A percentile compares a stretch with the other conserved stretches of the same genome.
Conservation (phyloP, 2,329 filamentous ascomycete species). For the Aspergillus aculeatinus region DNA sequence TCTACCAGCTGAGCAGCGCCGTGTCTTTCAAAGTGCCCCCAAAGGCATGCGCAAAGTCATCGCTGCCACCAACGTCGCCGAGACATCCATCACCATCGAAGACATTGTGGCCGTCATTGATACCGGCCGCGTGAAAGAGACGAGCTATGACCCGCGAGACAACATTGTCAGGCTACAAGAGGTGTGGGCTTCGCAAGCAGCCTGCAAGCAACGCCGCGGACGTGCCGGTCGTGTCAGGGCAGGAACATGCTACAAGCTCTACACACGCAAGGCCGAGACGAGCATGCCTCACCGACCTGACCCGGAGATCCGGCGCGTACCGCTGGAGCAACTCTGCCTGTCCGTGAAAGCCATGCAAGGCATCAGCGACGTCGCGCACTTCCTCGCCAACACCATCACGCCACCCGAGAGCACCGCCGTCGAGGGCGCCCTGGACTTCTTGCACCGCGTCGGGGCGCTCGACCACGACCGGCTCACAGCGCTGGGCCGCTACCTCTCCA, state of each 20-base stretch:
- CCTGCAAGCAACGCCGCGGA: constrained; percentile 90
- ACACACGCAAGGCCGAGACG: constrained; percentile 77
- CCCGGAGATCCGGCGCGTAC: constrained; percentile 89
- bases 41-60: constrained; percentile 85
- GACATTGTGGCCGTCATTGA: constrained; percentile 96
- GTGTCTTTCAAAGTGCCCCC: constrained; percentile 77
- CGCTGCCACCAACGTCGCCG: constrained; percentile 92
- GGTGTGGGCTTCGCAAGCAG: constrained; percentile 90
- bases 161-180: constrained; percentile 95
- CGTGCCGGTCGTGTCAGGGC: constrained; percentile 90
- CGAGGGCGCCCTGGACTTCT: constrained; percentile 74
- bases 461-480: constrained; percentile 85
- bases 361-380: constrained; percentile 73
- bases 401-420: constrained; percentile 84
- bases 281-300: constrained; percentile 87
- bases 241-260: constrained; percentile 93
- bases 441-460: constrained; percentile 83
- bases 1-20: constrained; percentile 80
- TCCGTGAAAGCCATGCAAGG: constrained; percentile 90
- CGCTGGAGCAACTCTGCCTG: constrained; percentile 88
- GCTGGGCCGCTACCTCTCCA: constrained; percentile 86
- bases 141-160: constrained; percentile 83
- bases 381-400: constrained; percentile 82
- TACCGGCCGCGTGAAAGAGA: constrained; percentile 93
- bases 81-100: constrained; percentile 98